Percentiles rank a stretch among this genome's conserved stretches.
These are phyloP conservation scores for Galerina sulciceps DNA, from an alignment of 768 basidiomycete species.

Conservation along the genomic window DNA sequence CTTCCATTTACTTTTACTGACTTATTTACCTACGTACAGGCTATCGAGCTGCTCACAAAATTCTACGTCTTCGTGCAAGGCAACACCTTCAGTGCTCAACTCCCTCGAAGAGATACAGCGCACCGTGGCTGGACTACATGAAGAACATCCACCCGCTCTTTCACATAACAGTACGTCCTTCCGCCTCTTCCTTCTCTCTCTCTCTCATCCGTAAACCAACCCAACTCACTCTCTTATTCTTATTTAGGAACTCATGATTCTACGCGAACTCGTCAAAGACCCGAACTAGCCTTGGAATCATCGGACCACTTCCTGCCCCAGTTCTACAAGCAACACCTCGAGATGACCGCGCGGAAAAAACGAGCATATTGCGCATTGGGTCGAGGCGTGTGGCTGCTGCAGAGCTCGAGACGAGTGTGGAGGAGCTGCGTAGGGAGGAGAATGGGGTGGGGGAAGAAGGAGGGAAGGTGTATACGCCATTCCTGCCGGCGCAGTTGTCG, in stretches of 20 bases:
- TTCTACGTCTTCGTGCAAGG: conserved; percentile 99
- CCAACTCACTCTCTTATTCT: too few relatives aligned
- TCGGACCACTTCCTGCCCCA: conserved; percentile 99
- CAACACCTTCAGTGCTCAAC: conserved; percentile 91
- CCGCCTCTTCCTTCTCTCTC: not conserved
- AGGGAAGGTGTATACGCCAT: conserved; percentile 98
- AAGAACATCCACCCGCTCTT: conserved; percentile 99
- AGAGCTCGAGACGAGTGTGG: conserved; percentile 48
- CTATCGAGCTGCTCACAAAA: conserved; percentile 93
- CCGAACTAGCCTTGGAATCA: conserved; percentile 88
- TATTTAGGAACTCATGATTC: conserved; percentile 99
- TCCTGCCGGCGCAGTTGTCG: conserved; percentile 95
- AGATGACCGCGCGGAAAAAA: conserved; percentile 94
- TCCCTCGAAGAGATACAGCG: conserved; percentile 94
- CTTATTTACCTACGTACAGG: conserved; percentile 49
- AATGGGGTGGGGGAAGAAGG: too few relatives aligned
- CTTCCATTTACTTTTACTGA: too few relatives aligned
- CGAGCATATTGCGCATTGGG: conserved; percentile 62
- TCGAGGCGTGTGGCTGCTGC: conserved; percentile 68
- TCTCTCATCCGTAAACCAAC: too few relatives aligned
- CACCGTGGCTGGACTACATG: conserved; percentile 99
- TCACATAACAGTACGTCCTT: conserved; percentile 83
- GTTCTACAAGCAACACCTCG: conserved; percentile 93
- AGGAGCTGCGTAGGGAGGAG: conserved; percentile 41
- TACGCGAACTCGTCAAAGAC: conserved; percentile 97